These are phyloP conservation scores for Yarrowia galli DNA, from an alignment of 1,139 yeast species.

Conservation along the genomic window DNA sequence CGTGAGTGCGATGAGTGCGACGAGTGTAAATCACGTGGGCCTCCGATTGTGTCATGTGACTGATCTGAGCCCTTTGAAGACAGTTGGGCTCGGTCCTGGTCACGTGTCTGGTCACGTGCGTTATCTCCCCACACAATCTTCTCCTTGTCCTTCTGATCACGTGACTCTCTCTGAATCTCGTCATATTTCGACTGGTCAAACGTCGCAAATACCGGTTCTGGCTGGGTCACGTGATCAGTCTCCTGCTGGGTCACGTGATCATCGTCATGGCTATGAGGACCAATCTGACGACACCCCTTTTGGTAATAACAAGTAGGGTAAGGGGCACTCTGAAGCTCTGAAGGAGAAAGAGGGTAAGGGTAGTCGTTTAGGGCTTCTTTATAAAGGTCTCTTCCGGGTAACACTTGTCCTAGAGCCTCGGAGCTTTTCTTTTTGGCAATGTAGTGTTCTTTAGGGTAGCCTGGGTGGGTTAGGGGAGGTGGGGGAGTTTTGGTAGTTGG, in stretches of 20 bases:
- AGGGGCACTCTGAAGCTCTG: not conserved
- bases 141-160: not conserved
- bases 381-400: slow-evolving; percentile 3
- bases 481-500: not conserved
- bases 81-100: too few species aligned
- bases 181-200: slow-evolving; percentile 6
- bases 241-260: not conserved
- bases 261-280: slow-evolving; percentile 9
- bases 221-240: not conserved
- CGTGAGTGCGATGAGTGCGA: not conserved
- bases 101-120: too few species aligned
- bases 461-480: slow-evolving; percentile 3
- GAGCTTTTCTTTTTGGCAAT: not conserved
- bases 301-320: slow-evolving; percentile 20
- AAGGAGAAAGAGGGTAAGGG: not conserved
- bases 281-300: not conserved
- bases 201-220: not conserved
- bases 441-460: slow-evolving; percentile 27
- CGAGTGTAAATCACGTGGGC: not conserved
- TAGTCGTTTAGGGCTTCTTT: not conserved
- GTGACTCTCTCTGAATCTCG: not conserved
- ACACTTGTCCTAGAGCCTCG: not conserved
- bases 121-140: slow-evolving; percentile 1
- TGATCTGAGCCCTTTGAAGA: too few species aligned
- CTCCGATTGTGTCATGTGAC: not conserved